phyloP scores from a whole-genome alignment of 2,329 filamentous ascomycete species.

The Pseudocercospora macadamiae region DNA sequence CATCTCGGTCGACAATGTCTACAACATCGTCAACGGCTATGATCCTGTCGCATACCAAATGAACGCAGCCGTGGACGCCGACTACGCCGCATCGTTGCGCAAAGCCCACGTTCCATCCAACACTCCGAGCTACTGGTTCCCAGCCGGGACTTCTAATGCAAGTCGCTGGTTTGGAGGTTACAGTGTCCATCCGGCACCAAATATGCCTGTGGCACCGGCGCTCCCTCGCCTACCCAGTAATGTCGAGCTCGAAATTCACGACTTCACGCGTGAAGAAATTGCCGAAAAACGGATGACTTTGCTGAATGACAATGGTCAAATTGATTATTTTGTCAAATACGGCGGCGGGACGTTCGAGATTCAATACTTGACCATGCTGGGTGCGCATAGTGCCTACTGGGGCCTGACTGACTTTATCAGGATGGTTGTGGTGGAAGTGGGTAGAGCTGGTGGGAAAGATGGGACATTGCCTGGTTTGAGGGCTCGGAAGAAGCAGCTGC shows the following conservation, averaged over 20 bases:
- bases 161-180: conserved; percentile 44
- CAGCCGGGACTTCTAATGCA: conserved; percentile 34
- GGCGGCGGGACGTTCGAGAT: conserved; percentile 88
- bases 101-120: conserved; percentile 77
- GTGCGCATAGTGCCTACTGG: conserved; percentile 96
- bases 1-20: conserved; percentile 91
- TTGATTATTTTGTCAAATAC: conserved; percentile 85
- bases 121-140: conserved; percentile 52
- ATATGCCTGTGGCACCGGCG: conserved; percentile 36
- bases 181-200: conserved; percentile 35
- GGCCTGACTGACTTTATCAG: conserved; percentile 82
- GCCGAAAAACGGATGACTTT: conserved; percentile 85
- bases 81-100: conserved; percentile 76
- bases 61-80: conserved; percentile 83
- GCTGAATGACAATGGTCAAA: conserved; percentile 94
- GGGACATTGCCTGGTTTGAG: conserved; percentile 58
- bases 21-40: conserved; percentile 82
- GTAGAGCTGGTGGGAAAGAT: conserved; percentile 69
- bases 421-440: conserved; percentile 86
- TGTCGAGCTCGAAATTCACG: conserved; percentile 92
- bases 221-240: conserved; percentile 50
- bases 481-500: conserved; percentile 60
- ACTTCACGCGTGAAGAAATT: conserved; percentile 89
- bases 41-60: conserved; percentile 88
- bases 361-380: conserved; percentile 95